Conservation (phyloP, 2,329 filamentous ascomycete species). For the Exophiala dermatitidis region DNA sequence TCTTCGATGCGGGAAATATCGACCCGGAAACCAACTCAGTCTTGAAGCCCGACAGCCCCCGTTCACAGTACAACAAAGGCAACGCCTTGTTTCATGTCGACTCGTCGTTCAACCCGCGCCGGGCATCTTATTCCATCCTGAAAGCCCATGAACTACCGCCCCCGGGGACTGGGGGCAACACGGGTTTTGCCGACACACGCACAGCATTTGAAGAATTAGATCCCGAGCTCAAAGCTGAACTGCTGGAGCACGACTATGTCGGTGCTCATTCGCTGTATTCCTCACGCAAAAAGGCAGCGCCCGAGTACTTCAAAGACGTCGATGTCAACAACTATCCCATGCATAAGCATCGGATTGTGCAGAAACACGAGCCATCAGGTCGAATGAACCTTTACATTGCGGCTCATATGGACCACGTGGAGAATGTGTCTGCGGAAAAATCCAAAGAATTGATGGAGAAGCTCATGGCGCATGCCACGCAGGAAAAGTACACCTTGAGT, state of each 20-base stretch:
- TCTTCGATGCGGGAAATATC: constrained; percentile 45
- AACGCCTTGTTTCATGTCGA: constrained; percentile 52
- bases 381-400: constrained; percentile 50
- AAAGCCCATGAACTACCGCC: constrained; percentile 47
- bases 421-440: constrained; percentile 35
- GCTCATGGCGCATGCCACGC: constrained; percentile 40
- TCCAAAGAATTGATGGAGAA: constrained; percentile 34
- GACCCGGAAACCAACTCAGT: no score
- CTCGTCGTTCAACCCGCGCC: constrained; percentile 50
- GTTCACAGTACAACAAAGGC: constrained; percentile 26
- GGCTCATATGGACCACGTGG: constrained; percentile 48
- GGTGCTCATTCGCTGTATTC: constrained; percentile 51
- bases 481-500: constrained; percentile 42
- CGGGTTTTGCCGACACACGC: constrained; percentile 49
- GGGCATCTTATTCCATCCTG: constrained; percentile 49
- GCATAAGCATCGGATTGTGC: constrained; percentile 44
- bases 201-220: constrained; percentile 46
- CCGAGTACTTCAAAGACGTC: constrained; percentile 44
- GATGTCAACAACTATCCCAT: constrained; percentile 37
- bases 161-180: constrained; percentile 42
- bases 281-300: constrained; percentile 44
- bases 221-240: constrained; percentile 30
- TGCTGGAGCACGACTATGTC: constrained; percentile 40
- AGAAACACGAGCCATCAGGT: constrained; percentile 47
- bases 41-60: no score